These are phyloP conservation scores for Aspergillus uvarum DNA, from an alignment of 2,329 filamentous ascomycete species.

Conservation along the genomic window DNA sequence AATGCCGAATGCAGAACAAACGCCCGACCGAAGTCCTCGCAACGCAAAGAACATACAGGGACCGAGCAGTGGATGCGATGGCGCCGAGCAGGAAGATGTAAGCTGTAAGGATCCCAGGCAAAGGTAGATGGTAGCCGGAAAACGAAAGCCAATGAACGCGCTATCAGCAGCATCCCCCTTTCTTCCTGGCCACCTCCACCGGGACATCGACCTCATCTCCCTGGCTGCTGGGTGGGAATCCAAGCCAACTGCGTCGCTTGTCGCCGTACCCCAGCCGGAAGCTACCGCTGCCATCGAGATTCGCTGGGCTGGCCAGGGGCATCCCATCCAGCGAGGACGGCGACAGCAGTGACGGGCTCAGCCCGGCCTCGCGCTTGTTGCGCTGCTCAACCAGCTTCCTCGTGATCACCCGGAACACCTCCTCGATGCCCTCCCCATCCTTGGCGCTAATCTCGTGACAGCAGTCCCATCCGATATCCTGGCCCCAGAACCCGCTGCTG, in stretches of 20 bases:
- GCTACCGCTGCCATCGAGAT: slow-evolving; percentile 53
- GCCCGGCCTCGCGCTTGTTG: slow-evolving; percentile 53
- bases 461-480: slow-evolving; percentile 92
- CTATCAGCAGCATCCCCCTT: slow-evolving; percentile 45
- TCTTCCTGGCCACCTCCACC: slow-evolving; percentile 34
- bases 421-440: slow-evolving; percentile 91
- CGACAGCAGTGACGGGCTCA: slow-evolving; percentile 42
- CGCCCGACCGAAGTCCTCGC: background rate
- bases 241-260: slow-evolving; percentile 67
- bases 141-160: background rate
- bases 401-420: slow-evolving; percentile 89
- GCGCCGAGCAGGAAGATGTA: background rate
- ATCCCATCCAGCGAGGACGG: slow-evolving; percentile 46
- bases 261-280: slow-evolving; percentile 60
- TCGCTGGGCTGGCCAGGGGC: slow-evolving; percentile 50
- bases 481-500: slow-evolving; percentile 66
- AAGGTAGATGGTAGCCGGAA: too few species aligned
- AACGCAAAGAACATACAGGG: background rate
- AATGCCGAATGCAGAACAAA: background rate
- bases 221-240: slow-evolving; percentile 54
- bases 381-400: slow-evolving; percentile 77
- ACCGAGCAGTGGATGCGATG: background rate
- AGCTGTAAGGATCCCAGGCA: background rate
- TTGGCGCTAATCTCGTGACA: slow-evolving; percentile 96
- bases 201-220: slow-evolving; percentile 35